Conservation (phyloP, 2,329 filamentous ascomycete species). For the Lanzia echinophila region DNA sequence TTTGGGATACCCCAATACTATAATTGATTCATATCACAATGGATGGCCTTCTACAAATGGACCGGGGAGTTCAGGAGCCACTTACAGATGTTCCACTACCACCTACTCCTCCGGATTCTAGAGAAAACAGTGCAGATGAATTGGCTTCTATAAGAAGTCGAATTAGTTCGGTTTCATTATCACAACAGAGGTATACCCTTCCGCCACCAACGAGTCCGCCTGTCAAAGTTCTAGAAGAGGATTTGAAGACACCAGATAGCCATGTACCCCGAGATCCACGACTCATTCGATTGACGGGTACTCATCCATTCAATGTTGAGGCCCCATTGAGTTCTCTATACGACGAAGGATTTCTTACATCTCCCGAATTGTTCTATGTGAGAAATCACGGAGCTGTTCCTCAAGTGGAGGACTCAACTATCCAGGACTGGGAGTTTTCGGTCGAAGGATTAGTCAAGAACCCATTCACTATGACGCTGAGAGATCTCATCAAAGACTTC, state of each 20-base stretch:
- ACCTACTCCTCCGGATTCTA: slow-evolving; percentile 27
- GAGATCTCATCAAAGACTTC: slow-evolving; percentile 65
- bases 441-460: slow-evolving; percentile 79
- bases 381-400: slow-evolving; percentile 85
- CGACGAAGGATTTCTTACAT: slow-evolving; percentile 77
- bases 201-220: slow-evolving; percentile 56
- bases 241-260: slow-evolving; percentile 74
- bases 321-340: slow-evolving; percentile 73
- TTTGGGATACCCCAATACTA: not conserved
- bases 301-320: slow-evolving; percentile 89
- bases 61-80: not conserved
- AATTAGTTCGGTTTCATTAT: slow-evolving; percentile 12
- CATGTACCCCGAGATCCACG: slow-evolving; percentile 76
- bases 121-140: slow-evolving; percentile 21
- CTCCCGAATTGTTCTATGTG: slow-evolving; percentile 84
- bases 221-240: slow-evolving; percentile 61
- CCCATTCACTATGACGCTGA: slow-evolving; percentile 64
- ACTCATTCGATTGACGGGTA: slow-evolving; percentile 78
- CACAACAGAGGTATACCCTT: slow-evolving; percentile 41
- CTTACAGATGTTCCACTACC: slow-evolving; percentile 14
- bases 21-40: not conserved
- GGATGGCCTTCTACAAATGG: not conserved
- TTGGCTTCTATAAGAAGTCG: slow-evolving; percentile 16
- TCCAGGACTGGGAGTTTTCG: slow-evolving; percentile 73
- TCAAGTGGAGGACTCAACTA: slow-evolving; percentile 61